A percentile compares a stretch with the other conserved stretches of the same genome.
Conservation (phyloP, 2,329 filamentous ascomycete species). For the Aspergillus melleus region DNA sequence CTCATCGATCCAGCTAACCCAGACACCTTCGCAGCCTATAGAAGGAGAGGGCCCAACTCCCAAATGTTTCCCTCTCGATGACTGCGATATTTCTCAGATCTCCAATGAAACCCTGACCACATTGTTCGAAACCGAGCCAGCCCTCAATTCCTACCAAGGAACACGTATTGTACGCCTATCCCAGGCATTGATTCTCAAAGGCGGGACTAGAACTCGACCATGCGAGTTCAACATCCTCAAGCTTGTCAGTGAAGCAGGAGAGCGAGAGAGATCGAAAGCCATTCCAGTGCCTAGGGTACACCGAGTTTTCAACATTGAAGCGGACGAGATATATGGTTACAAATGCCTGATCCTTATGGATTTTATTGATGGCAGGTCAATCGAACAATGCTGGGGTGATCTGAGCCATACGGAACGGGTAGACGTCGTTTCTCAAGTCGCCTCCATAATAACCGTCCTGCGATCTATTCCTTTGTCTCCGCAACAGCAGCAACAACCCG, state of each 20-base stretch:
- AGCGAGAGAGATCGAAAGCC: conserved; percentile 3
- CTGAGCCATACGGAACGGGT: conserved; percentile 11
- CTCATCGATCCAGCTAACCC: neutral
- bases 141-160: conserved; percentile 13
- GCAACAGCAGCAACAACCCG: conserved; percentile 10
- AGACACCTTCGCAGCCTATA: neutral
- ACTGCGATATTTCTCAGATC: conserved; percentile 12
- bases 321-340: conserved; percentile 12
- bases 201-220: conserved; percentile 11
- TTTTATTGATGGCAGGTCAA: conserved; percentile 12
- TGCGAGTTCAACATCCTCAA: conserved; percentile 18
- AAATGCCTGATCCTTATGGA: conserved; percentile 18
- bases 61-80: too few relatives aligned
- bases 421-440: conserved; percentile 16
- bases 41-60: neutral
- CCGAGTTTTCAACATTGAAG: conserved; percentile 14
- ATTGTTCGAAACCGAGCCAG: conserved; percentile 16
- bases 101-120: conserved; percentile 15
- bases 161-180: conserved; percentile 19
- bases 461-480: conserved; percentile 12
- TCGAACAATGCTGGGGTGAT: conserved; percentile 17
- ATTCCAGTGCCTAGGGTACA: conserved; percentile 14
- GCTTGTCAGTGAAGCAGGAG: conserved; percentile 3
- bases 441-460: conserved; percentile 15
- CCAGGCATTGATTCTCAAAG: conserved; percentile 16